Conservation (phyloP, 371 early-diverging fungal genomes). For the Rhizopus stolonifer region DNA sequence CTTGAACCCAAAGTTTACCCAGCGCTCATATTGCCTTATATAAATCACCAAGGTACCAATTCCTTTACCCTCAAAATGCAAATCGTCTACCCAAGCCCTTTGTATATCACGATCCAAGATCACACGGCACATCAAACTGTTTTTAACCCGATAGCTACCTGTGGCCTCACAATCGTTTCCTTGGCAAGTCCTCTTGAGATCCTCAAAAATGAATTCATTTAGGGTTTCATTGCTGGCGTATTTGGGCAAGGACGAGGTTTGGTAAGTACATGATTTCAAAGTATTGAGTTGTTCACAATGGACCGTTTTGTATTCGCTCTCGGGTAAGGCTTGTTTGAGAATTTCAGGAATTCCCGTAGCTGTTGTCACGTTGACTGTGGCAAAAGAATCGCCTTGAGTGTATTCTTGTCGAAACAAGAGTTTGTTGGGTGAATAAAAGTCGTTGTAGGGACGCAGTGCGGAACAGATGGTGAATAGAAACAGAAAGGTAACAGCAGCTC, state of each 20-base stretch:
- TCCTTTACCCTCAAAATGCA: background rate
- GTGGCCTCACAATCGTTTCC: constrained; percentile 16
- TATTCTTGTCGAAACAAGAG: constrained; percentile 36
- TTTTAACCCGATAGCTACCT: constrained; percentile 27
- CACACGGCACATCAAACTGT: constrained; percentile 42
- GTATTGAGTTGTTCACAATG: constrained; percentile 16
- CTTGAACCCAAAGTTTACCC: constrained; percentile 35
- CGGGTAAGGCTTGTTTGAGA: constrained; percentile 24
- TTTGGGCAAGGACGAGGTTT: constrained; percentile 31
- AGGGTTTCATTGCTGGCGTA: constrained; percentile 23
- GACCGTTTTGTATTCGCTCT: constrained; percentile 24
- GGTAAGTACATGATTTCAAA: constrained; percentile 30
- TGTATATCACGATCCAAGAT: constrained; percentile 19
- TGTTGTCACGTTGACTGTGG: constrained; percentile 30
- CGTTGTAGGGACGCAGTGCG: constrained; percentile 38
- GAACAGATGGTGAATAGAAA: constrained; percentile 36
- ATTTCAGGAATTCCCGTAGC: constrained; percentile 21
- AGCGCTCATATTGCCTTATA: constrained; percentile 34
- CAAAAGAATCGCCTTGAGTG: constrained; percentile 21
- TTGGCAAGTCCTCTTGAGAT: constrained; percentile 18
- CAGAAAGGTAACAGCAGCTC: constrained; percentile 8
- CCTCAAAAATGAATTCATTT: constrained; percentile 21
- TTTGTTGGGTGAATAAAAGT: constrained; percentile 43
- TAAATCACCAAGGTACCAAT: constrained; percentile 33
- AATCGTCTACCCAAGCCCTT: constrained; percentile 25